These are phyloP conservation scores for Trametes punicea DNA, from an alignment of 768 basidiomycete species.

Conservation along the genomic window DNA sequence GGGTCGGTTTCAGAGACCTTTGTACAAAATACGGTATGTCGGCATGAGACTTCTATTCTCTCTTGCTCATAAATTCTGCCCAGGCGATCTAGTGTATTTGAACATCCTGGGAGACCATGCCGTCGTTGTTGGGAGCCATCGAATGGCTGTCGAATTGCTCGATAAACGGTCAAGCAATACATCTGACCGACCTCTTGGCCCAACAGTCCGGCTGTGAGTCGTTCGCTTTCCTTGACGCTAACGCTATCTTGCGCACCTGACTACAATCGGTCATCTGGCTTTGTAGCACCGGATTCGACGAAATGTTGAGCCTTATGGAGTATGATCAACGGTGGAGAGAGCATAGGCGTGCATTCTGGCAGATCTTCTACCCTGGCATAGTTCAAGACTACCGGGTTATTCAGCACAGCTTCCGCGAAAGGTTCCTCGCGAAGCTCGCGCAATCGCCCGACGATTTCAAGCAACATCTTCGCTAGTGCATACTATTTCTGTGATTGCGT, in stretches of 20 bases:
- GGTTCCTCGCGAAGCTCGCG: background rate
- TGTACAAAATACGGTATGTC: background rate
- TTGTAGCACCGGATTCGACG: conserved; percentile 3
- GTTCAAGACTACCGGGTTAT: background rate
- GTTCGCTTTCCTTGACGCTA: background rate
- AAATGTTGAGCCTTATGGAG: background rate
- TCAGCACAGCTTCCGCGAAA: background rate
- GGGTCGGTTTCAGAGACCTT: background rate
- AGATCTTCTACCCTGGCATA: background rate
- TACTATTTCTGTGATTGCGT: background rate
- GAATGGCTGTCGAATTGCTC: background rate
- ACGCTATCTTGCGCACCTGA: background rate
- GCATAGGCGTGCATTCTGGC: conserved; percentile 14
- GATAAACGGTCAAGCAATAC: conserved; percentile 12
- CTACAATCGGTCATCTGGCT: background rate
- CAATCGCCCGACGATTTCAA: background rate
- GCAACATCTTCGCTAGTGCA: conserved; percentile 6
- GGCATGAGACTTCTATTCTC: background rate
- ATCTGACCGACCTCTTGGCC: conserved; percentile 10
- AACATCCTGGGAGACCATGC: conserved; percentile 1
- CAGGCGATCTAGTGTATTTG: conserved; percentile 13
- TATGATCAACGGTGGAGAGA: conserved; percentile 14
- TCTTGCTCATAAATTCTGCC: background rate
- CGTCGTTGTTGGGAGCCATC: conserved; percentile 1
- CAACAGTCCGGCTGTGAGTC: conserved; percentile 1